A percentile compares a stretch with the other conserved stretches of the same genome.
These are phyloP conservation scores for Sarocladium oryzae DNA, from an alignment of 2,329 filamentous ascomycete species.

Conservation along the genomic window DNA sequence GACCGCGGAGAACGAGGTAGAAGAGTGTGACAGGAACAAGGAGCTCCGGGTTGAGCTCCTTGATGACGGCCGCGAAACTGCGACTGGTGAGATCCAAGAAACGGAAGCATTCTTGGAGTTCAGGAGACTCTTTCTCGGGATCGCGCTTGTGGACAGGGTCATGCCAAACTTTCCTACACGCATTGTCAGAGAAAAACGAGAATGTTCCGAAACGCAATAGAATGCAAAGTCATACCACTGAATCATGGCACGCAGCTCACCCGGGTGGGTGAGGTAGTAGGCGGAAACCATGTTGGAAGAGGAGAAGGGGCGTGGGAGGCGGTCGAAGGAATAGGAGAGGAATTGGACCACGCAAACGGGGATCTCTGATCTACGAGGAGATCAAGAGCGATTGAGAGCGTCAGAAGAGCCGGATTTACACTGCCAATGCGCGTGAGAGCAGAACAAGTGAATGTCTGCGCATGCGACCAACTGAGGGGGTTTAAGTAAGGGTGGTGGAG, in stretches of 20 bases:
- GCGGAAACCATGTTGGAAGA: slow-evolving; percentile 51
- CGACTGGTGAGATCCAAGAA: slow-evolving; percentile 84
- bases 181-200: neutral
- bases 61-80: slow-evolving; percentile 87
- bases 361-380: neutral
- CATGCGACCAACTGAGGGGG: slow-evolving; percentile 1
- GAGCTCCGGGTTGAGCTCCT: slow-evolving; percentile 91
- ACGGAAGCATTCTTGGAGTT: slow-evolving; percentile 76
- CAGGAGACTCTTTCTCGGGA: slow-evolving; percentile 63
- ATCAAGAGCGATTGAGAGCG: neutral
- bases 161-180: slow-evolving; percentile 86
- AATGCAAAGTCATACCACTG: slow-evolving; percentile 66
- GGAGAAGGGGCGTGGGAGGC: neutral
- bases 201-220: neutral
- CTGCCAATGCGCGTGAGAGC: neutral
- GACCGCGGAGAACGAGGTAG: slow-evolving; percentile 83
- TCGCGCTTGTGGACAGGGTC: slow-evolving; percentile 85
- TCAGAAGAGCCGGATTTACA: neutral
- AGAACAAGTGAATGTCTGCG: slow-evolving; percentile 9
- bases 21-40: slow-evolving; percentile 85
- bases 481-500: neutral
- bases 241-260: slow-evolving; percentile 72
- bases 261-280: slow-evolving; percentile 70
- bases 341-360: neutral
- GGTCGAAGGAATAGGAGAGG: neutral